Percentiles rank a stretch among this genome's conserved stretches.
phyloP scores from a whole-genome alignment of 1,139 yeast species.

The Yamadazyma conglobata region DNA sequence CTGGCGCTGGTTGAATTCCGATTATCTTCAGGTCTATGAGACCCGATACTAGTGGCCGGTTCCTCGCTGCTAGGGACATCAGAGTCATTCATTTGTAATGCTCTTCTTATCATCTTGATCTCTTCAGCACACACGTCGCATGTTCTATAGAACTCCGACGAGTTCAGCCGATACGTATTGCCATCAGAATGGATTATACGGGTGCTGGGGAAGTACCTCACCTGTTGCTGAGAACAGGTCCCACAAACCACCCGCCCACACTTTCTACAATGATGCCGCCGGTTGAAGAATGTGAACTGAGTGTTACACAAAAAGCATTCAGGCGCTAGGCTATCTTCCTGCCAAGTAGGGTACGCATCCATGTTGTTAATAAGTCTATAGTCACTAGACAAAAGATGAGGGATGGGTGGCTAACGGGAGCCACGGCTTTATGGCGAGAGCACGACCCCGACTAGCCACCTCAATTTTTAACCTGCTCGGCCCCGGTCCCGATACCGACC shows the following conservation, averaged over 20 bases:
- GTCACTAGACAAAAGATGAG: too few species aligned
- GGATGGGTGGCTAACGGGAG: too few species aligned
- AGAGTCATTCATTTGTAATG: constrained; percentile 22
- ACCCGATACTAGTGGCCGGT: not conserved
- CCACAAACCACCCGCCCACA: constrained; percentile 81
- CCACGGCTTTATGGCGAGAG: too few species aligned
- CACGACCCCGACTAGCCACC: too few species aligned
- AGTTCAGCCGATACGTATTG: constrained; percentile 22
- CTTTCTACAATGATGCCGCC: constrained; percentile 90
- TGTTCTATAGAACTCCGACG: constrained; percentile 49
- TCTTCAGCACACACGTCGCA: constrained; percentile 71
- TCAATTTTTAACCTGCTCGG: too few species aligned
- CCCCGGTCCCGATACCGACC: too few species aligned
- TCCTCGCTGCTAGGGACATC: not conserved
- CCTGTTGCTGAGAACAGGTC: constrained; percentile 51
- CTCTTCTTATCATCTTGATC: constrained; percentile 52
- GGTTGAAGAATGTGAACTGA: constrained; percentile 59
- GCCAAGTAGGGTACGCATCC: constrained; percentile 67
- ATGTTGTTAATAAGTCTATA: too few species aligned
- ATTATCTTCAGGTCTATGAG: not conserved
- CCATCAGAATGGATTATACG: constrained; percentile 30
- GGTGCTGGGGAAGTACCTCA: constrained; percentile 41
- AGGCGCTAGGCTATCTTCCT: constrained; percentile 60
- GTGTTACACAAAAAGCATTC: constrained; percentile 63
- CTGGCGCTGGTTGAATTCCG: not conserved